Conservation (phyloP, 345 rosid species). For the Sisymbrium irio region DNA sequence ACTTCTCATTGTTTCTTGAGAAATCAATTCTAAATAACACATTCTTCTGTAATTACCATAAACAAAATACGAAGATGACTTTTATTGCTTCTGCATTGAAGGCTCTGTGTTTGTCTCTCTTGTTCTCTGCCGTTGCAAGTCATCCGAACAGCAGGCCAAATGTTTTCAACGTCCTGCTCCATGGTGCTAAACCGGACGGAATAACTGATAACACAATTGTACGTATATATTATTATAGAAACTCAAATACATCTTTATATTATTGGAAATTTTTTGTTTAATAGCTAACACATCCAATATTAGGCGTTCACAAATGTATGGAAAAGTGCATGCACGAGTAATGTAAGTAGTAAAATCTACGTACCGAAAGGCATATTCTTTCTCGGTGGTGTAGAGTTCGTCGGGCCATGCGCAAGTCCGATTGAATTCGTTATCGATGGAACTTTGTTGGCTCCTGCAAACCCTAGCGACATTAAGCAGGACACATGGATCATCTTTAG, state of each 20-base stretch:
- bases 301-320: conserved; percentile 18
- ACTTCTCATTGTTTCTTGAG: too few species aligned
- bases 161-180: conserved; percentile 10
- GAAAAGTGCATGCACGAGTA: conserved; percentile 9
- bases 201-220: conserved; percentile 24
- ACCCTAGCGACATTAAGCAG: conserved; percentile 6
- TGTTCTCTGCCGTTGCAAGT: neutral
- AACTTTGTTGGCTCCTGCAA: conserved; percentile 25
- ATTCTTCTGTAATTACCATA: neutral
- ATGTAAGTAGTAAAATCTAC: conserved; percentile 21
- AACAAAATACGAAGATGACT: conserved; percentile 2
- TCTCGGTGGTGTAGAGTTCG: conserved; percentile 11
- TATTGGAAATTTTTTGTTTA: too few species aligned
- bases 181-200: conserved; percentile 16
- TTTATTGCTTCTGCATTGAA: neutral
- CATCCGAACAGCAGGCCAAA: neutral
- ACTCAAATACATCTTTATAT: too few species aligned
- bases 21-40: too few species aligned
- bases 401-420: conserved; percentile 24
- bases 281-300: neutral
- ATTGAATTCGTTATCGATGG: conserved; percentile 30
- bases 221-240: neutral
- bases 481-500: conserved; percentile 26
- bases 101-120: neutral
- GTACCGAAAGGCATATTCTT: conserved; percentile 25